Percentiles rank a stretch among this genome's conserved stretches.
Conservation (phyloP, 306 rosid species). For the Canavalia gladiata region DNA sequence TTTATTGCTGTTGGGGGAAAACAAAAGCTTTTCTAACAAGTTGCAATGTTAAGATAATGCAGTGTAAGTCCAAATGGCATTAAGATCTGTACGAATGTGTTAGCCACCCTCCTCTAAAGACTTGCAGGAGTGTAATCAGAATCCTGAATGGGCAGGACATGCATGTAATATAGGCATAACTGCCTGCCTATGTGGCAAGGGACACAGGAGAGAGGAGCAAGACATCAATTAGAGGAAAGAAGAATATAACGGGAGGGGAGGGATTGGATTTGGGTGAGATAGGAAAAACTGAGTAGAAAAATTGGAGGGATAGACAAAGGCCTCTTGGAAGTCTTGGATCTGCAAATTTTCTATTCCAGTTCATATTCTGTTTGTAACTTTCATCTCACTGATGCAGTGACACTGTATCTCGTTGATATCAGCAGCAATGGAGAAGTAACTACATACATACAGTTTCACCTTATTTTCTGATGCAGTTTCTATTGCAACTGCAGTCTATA, state of each 20-base stretch:
- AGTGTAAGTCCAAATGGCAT: not conserved
- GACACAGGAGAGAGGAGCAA: not conserved
- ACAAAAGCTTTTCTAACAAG: not conserved
- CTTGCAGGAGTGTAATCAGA: not conserved
- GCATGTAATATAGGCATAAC: slow-evolving; percentile 3
- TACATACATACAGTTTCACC: not conserved
- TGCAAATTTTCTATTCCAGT: no score
- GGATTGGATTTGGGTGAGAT: no score
- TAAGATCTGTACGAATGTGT: not conserved
- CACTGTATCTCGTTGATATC: no score
- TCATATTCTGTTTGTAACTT: no score
- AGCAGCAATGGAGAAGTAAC: not conserved
- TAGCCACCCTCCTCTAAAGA: not conserved
- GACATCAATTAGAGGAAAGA: not conserved
- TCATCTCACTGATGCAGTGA: no score
- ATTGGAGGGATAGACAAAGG: no score
- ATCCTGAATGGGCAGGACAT: not conserved
- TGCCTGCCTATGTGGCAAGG: not conserved
- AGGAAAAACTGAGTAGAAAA: no score
- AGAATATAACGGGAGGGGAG: not conserved
- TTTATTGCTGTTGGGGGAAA: slow-evolving; percentile 1
- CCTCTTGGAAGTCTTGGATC: no score
- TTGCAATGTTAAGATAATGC: not conserved
- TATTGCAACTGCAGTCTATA: not conserved
- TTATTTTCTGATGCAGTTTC: not conserved